Evolutionary conservation across 352 stramenopile genomes (phyloP), one percentile per base, ranked within the genome.

Genomic region (Pythium periplocum): DNA sequence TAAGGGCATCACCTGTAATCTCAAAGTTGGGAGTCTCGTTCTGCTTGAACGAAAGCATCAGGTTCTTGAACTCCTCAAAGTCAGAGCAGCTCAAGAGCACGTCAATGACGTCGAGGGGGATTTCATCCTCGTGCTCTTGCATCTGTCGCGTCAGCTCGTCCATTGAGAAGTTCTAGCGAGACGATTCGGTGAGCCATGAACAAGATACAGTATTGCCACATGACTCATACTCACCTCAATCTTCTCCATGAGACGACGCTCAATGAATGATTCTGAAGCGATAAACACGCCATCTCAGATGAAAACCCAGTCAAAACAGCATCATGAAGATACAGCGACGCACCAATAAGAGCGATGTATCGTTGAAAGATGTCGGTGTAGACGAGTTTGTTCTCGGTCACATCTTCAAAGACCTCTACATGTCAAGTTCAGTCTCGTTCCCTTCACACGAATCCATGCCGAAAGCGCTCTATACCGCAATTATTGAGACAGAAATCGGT

Each of bases 51-150:
- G 79, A 92, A 12, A 94, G 64, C 81, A 94, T 92, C 31, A 94
- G 74, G 41, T 59, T 83, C 69, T 92, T 92, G 62, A 94, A 94
- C 49, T 94, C 83, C 57, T 94, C 83, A 69, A 94, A 94, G 52
- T 90, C 76, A 11, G 76, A 86, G 63, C 72, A 90, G 60, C 81
- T 91, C 57, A 90, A 55, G 17, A 94, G 61, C 26, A 91, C 75
- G 56, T 92, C 83, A 52, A 89, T 84, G 34, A 91, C 82, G 55
- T 90, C 83, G 4, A 78, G 53, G 2, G 79, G 71, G 48, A 94
- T 90, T 46, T 91, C 78, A 33, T 91, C 82, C 80, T 92, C 81
- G 51, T 92, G 79, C 45, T 92, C 78, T 68, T 94, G 78, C 58
- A 94, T 87, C 49, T 87, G 79, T n/a, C 69, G 72, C 42, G 68